These are phyloP conservation scores for Cichorium intybus DNA, from an alignment of 140 eudicot species.

Conservation along the genomic window DNA sequence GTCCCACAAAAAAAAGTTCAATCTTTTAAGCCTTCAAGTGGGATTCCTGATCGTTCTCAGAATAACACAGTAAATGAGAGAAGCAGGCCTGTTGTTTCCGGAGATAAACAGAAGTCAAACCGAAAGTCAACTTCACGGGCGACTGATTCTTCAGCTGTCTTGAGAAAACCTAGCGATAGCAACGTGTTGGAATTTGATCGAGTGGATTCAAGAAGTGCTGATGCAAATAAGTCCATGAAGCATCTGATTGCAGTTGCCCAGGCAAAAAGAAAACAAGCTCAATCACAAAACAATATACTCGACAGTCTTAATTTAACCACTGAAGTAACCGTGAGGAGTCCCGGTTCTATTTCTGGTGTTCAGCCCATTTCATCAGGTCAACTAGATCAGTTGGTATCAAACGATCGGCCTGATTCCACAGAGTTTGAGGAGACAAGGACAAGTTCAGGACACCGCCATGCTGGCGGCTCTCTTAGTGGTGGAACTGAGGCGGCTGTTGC, in stretches of 20 bases:
- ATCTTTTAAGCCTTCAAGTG: constrained; percentile 31
- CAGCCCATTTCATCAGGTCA: constrained; percentile 38
- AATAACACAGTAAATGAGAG: constrained; percentile 43
- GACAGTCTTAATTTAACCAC: constrained; percentile 28
- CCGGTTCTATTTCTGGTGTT: constrained; percentile 41
- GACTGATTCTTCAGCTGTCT: constrained; percentile 27
- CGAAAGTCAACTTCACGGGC: constrained; percentile 38
- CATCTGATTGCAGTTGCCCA: constrained; percentile 93
- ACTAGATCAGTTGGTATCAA: constrained; percentile 34
- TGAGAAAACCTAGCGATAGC: constrained; percentile 39
- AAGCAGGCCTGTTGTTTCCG: constrained; percentile 41
- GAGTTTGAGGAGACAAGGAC: constrained; percentile 64
- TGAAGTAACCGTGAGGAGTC: constrained; percentile 50
- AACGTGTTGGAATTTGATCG: constrained; percentile 34
- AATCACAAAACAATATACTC: constrained; percentile 45
- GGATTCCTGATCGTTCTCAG: constrained; percentile 38
- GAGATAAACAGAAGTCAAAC: constrained; percentile 46
- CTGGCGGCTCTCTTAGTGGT: constrained; percentile 75
- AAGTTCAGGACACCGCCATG: constrained; percentile 54
- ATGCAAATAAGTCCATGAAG: constrained; percentile 65
- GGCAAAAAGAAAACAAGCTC: constrained; percentile 77
- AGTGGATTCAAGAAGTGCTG: constrained; percentile 52
- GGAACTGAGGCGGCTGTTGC: constrained; percentile 95
- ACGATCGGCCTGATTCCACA: constrained; percentile 48
- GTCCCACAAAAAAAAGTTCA: constrained; percentile 46